Percentiles rank a stretch among this genome's conserved stretches.
Evolutionary conservation across 1,284 basidiomycete genomes (phyloP).

Genomic region (Austropuccinia psidii): DNA sequence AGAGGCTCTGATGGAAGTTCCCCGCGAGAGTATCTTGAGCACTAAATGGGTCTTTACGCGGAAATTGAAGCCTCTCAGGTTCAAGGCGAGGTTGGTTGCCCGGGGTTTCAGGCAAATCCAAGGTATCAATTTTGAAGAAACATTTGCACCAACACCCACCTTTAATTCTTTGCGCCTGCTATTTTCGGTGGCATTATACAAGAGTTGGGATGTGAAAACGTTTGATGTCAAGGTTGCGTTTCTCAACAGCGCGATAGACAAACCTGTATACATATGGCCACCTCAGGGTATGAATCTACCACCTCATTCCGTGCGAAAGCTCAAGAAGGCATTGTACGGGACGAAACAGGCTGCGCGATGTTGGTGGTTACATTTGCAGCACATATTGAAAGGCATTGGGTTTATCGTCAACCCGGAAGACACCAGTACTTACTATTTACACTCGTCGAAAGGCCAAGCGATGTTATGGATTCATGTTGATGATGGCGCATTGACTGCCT

Average conservation of each 20-base stretch:
- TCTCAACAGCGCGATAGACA: background rate
- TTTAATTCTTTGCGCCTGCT: background rate
- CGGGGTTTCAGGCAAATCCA: background rate
- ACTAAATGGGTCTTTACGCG: slow-evolving; percentile 9
- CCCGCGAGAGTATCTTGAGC: background rate
- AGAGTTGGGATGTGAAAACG: background rate
- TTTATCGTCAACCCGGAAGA: background rate
- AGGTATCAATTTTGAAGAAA: background rate
- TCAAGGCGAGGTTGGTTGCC: background rate
- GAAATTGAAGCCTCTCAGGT: background rate
- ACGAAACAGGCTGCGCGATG: background rate
- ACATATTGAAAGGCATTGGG: background rate
- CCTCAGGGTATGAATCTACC: background rate
- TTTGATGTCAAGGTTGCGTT: background rate
- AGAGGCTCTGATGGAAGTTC: background rate
- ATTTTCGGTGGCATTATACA: background rate
- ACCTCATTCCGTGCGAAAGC: background rate
- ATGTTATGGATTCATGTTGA: too few relatives aligned
- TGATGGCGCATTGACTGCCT: too few relatives aligned
- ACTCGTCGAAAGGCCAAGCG: too few relatives aligned
- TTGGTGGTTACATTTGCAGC: background rate
- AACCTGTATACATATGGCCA: background rate
- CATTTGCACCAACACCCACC: slow-evolving; percentile 5
- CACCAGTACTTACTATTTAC: background rate
- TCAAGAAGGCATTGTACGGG: background rate